Percentiles rank a stretch among this genome's conserved stretches.
These are phyloP conservation scores for Raddia guianensis DNA, from an alignment of 176 grass and related monocot species.

Conservation along the genomic window DNA sequence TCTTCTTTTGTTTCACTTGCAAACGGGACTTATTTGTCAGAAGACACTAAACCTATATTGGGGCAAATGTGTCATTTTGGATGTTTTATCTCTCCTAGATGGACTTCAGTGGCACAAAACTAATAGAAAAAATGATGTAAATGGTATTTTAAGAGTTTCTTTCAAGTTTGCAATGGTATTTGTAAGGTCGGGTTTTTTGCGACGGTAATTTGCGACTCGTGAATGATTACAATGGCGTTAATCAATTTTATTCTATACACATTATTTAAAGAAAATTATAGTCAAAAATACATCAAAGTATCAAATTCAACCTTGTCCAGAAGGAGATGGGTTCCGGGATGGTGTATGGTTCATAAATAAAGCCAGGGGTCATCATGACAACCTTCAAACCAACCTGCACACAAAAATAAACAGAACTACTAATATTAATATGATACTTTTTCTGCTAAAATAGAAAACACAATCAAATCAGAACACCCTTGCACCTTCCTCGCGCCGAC, in stretches of 20 bases:
- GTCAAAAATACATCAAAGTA: conserved; percentile 13
- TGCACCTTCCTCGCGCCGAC: conserved; percentile 47
- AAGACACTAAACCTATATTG: too few relatives aligned
- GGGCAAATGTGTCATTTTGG: too few relatives aligned
- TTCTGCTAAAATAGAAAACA: not conserved
- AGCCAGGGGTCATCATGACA: conserved; percentile 84
- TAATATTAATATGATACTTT: conserved; percentile 6
- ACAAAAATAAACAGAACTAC: conserved; percentile 32
- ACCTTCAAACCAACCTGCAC: conserved; percentile 66
- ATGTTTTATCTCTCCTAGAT: too few relatives aligned
- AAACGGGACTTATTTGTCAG: too few relatives aligned
- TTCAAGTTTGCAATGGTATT: too few relatives aligned
- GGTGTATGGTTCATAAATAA: conserved; percentile 85
- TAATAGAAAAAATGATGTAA: too few relatives aligned
- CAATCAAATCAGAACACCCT: conserved; percentile 29
- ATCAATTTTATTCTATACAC: not conserved
- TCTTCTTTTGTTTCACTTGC: too few relatives aligned
- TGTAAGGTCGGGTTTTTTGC: too few relatives aligned
- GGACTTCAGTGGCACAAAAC: too few relatives aligned
- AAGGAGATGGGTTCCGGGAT: conserved; percentile 73
- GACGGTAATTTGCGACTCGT: too few relatives aligned
- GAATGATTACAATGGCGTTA: too few relatives aligned
- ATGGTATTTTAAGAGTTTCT: too few relatives aligned
- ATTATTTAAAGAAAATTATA: not conserved
- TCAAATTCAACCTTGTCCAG: conserved; percentile 71